Evolutionary conservation across 805 yeast species (phyloP), one percentile per base, ranked within the genome.

Genomic region (Hanseniaspora valbyensis): DNA sequence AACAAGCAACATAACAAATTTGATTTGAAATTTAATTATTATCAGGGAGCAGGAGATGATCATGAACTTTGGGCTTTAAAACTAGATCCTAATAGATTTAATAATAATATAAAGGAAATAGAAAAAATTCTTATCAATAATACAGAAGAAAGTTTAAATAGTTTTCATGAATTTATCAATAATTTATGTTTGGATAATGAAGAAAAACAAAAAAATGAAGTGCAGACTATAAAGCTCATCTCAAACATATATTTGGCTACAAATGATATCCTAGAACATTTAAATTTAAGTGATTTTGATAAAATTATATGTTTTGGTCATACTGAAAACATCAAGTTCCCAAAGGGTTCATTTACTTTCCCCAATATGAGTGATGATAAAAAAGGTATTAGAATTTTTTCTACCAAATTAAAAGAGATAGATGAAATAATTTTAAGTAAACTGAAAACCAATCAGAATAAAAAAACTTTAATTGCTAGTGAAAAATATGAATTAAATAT

Each of bases 11-110:
- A 48, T 14, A 38, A 21, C 22, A 42, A 43, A 21, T 52, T 14
- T 16, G 7, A 10, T 10, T 18, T 25, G 24, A 21, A n/a, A 0
- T 80, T 66, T 55, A 64, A 72, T 0, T 88, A 88, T 59, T 83
- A 87, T 1, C 96, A 87, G 63, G 96, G 96, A 1, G 92, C 95
- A 0, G 96, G 92, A 0, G 96, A 88, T 63, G 96, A 89, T 58
- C 95, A 88, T 61, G 96, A 88, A 58, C 67, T 81, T 10, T 88
- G 96, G 96, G 74, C 81, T 0, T 68, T 73, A 4, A 66, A 71
- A 0, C 62, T 86, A 28, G 72, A 70, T 1, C 78, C 89, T 0
- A 57, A 58, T 0, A 44, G 75, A 25, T 75, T 83, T 44, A 86
- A 95, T 94, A 48, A 59, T 3, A 59, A 74, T 52, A 45, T 61